Evolutionary conservation across 2,329 filamentous ascomycete genomes (phyloP).

Genomic region (Aciculosporium take): DNA sequence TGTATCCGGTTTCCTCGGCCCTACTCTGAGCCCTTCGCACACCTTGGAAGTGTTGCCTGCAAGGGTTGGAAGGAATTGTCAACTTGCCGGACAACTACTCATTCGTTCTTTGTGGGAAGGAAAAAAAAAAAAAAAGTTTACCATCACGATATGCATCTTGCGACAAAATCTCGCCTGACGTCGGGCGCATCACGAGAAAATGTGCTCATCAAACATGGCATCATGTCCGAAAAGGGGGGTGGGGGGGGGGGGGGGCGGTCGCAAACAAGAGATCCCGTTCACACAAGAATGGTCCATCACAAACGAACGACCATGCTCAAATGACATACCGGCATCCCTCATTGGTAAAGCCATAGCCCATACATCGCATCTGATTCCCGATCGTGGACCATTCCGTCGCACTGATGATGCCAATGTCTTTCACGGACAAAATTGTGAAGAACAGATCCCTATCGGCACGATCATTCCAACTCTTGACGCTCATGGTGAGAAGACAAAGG

Average conservation of each 20-base stretch:
- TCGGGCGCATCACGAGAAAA: not conserved
- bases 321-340: conserved; percentile 46
- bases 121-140: not conserved
- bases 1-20: conserved; percentile 24
- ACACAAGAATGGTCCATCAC: not conserved
- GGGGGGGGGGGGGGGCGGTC: too few relatives aligned
- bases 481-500: conserved; percentile 18
- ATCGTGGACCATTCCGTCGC: conserved; percentile 48
- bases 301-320: not conserved
- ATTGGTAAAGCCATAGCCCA: conserved; percentile 50
- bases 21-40: conserved; percentile 42
- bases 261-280: too few relatives aligned
- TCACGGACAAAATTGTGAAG: conserved; percentile 47
- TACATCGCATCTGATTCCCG: conserved; percentile 42
- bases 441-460: conserved; percentile 48
- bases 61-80: not conserved
- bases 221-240: not conserved
- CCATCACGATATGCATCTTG: not conserved
- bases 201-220: not conserved
- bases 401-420: conserved; percentile 50
- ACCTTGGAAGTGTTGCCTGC: conserved; percentile 47
- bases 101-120: not conserved
- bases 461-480: conserved; percentile 48
- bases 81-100: not conserved
- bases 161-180: not conserved